Conservation (phyloP, 2,329 filamentous ascomycete genomes). For the Hymenoscyphus fraxineus region DNA sequence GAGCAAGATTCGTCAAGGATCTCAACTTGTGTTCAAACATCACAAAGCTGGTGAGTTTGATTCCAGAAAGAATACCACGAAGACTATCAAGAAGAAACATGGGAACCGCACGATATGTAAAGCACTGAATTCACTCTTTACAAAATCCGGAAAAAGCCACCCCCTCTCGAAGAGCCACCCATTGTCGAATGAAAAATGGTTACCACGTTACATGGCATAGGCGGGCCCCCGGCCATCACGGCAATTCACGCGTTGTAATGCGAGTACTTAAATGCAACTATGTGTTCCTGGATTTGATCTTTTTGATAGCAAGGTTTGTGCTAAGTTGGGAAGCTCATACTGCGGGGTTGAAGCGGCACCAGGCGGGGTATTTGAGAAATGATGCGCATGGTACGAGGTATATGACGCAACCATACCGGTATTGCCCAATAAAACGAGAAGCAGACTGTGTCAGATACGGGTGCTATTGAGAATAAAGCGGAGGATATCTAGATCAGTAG, state of each 20-base stretch:
- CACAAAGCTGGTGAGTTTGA: not conserved
- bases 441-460: not conserved
- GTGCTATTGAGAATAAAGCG: not conserved
- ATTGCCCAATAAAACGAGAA: not conserved
- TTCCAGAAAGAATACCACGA: not conserved
- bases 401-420: not conserved
- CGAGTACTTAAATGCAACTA: constrained; percentile 3
- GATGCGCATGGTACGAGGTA: no score
- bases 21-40: not conserved
- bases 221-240: constrained; percentile 1
- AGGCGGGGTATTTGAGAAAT: not conserved
- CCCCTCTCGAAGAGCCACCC: constrained; percentile 1
- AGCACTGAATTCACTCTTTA: not conserved
- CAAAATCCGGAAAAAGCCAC: not conserved
- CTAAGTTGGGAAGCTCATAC: constrained; percentile 1
- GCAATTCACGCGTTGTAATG: constrained; percentile 2
- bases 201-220: constrained; percentile 16
- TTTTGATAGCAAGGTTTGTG: not conserved
- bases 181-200: not conserved
- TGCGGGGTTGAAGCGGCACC: not conserved
- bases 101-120: not conserved
- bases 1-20: not conserved
- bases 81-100: not conserved
- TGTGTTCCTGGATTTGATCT: not conserved
- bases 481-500: no score